Percentiles rank a stretch among this genome's conserved stretches.
Conservation (phyloP, 495 filamentous ascomycete genomes). For the Penicillium antarcticum region DNA sequence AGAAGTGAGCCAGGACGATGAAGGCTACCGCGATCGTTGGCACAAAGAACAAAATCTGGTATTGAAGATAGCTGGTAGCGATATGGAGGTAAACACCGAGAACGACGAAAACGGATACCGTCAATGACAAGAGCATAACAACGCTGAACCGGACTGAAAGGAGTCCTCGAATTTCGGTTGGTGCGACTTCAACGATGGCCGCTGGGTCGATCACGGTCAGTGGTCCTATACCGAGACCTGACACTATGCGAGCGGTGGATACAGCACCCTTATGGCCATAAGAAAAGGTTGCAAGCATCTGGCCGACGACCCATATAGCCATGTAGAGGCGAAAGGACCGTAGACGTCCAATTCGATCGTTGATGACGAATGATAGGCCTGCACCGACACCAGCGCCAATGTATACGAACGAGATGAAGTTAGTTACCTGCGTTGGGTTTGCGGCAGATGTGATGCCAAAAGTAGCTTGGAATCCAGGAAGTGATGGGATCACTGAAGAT, state of each 20-base stretch:
- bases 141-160: slow-evolving; percentile 14
- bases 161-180: slow-evolving; percentile 8
- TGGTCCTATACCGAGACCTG: slow-evolving; percentile 17
- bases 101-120: slow-evolving; percentile 3
- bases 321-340: slow-evolving; percentile 14
- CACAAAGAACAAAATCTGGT: slow-evolving; percentile 10
- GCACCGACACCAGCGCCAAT: slow-evolving; percentile 16
- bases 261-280: background rate
- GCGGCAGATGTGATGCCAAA: slow-evolving; percentile 10
- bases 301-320: slow-evolving; percentile 14
- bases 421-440: slow-evolving; percentile 6
- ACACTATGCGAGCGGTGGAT: slow-evolving; percentile 13
- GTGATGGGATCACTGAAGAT: slow-evolving; percentile 7
- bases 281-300: slow-evolving; percentile 3
- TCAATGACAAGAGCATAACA: slow-evolving; percentile 3
- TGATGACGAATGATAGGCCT: slow-evolving; percentile 13
- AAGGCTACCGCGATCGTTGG: slow-evolving; percentile 26
- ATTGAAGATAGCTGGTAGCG: slow-evolving; percentile 9
- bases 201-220: slow-evolving; percentile 9
- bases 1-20: slow-evolving; percentile 55
- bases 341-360: slow-evolving; percentile 15
- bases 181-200: slow-evolving; percentile 16
- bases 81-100: slow-evolving; percentile 7
- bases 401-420: slow-evolving; percentile 19
- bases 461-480: slow-evolving; percentile 4